A percentile compares a stretch with the other conserved stretches of the same genome.
Evolutionary conservation across 2,329 filamentous ascomycete genomes (phyloP).

Genomic region (Sporothrix dimorphospora): DNA sequence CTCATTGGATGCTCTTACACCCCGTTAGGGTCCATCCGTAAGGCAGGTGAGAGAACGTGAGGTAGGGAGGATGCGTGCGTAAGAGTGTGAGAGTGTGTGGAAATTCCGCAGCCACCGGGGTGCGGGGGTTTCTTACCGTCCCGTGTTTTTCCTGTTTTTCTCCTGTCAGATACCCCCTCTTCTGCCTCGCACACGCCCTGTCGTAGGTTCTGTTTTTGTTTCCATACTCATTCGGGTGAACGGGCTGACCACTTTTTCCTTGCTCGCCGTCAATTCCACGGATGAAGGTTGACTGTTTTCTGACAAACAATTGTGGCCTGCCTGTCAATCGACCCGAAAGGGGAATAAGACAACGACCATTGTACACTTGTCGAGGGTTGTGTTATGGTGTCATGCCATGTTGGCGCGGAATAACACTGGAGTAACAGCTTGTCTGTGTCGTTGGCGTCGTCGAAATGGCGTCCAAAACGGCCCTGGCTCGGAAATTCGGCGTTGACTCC

Average conservation of each 20-base stretch:
- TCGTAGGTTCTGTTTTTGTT: neutral
- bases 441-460: neutral
- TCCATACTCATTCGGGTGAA: neutral
- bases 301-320: neutral
- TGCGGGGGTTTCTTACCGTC: neutral
- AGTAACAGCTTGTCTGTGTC: neutral
- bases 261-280: neutral
- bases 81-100: neutral
- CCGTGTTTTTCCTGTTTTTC: neutral
- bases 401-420: neutral
- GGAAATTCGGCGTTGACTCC: constrained; percentile 13
- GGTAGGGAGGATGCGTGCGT: neutral
- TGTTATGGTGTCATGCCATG: neutral
- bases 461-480: constrained; percentile 1
- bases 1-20: neutral
- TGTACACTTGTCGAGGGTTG: neutral
- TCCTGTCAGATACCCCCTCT: neutral
- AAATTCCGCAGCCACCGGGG: neutral
- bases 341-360: neutral
- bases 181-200: too few relatives aligned
- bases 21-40: neutral
- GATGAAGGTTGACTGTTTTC: neutral
- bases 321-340: neutral
- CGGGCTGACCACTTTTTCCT: neutral
- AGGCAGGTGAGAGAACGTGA: neutral